Evolutionary conservation across 1,139 yeast species (phyloP), one percentile per base, ranked within the genome.

Genomic region (Lipomyces yarrowii): DNA sequence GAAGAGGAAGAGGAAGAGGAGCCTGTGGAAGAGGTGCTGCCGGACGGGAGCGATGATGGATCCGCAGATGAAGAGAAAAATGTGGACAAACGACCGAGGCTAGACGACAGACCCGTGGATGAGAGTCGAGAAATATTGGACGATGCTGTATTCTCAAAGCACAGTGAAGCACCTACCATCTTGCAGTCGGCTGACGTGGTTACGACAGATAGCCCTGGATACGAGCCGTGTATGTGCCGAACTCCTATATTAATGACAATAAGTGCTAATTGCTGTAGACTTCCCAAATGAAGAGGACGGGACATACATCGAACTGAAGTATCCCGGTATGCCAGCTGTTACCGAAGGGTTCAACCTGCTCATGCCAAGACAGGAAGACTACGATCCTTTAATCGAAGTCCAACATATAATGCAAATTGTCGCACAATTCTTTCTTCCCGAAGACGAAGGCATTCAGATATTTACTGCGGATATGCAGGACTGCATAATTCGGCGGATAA

Each of bases 371-470:
- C 64, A 69, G 2, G 84, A 84, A 63, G 90, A 86, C 69, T 80
- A 88, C 67, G 87, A 90, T 73, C 94, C 97, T 3, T 79, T 89
- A 70, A 83, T 82, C 59, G 97, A 92, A 73, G 83, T 91, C 60
- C 90, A 89, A 30, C 84, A 81, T 63, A 73, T 80, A n/a, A 84
- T 87, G 82, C 87, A 84, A 67, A 73, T 83, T 59, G 76, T 81
- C 15, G 81, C 86, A 0, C 59, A 75, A 26, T 73, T 78, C 3
- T 85, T 80, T 70, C 77, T 86, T 32, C 87, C 88, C 0, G 74
- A 76, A 46, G 74, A 75, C 74, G 71, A 86, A 75, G 74, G 83
- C 77, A 26, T 74, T 59, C 63, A 74, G 64, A 72, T 81, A 77
- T 56, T 55, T 37, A 62, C 63, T 11, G 37, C 61, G 1, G 69